Percentiles rank a stretch among this genome's conserved stretches.
Conservation (phyloP, 73 alveolate genomes). For the Tetrahymena elliotti region DNA sequence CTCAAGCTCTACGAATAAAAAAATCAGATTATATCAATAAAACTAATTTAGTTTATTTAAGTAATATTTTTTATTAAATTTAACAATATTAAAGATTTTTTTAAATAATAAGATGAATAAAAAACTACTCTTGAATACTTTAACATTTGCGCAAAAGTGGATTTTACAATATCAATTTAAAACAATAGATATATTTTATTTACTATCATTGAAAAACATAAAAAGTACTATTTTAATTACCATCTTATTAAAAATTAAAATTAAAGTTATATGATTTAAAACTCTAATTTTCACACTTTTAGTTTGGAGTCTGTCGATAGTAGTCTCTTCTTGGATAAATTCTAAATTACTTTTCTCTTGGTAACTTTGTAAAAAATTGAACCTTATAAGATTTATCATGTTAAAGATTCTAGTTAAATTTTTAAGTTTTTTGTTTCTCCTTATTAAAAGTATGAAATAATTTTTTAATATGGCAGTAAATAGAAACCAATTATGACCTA, state of each 20-base stretch:
- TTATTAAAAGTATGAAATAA: no score
- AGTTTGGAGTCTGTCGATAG: no score
- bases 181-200: no score
- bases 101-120: not conserved
- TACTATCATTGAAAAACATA: not conserved
- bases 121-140: not conserved
- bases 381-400: not conserved
- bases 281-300: no score
- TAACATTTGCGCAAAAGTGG: not conserved
- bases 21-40: no score
- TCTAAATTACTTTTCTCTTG: no score
- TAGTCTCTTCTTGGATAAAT: not conserved
- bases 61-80: not conserved
- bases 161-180: no score
- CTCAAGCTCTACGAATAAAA: not conserved
- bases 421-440: not conserved
- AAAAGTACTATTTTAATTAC: not conserved
- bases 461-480: no score
- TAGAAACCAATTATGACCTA: not conserved
- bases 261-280: not conserved
- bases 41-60: not conserved
- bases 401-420: no score
- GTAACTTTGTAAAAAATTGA: no score
- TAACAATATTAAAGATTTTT: no score
- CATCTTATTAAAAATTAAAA: not conserved